A percentile compares a stretch with the other conserved stretches of the same genome.
These are phyloP conservation scores for Megacollybia platyphylla DNA, from an alignment of 1,284 basidiomycete species.

Conservation along the genomic window DNA sequence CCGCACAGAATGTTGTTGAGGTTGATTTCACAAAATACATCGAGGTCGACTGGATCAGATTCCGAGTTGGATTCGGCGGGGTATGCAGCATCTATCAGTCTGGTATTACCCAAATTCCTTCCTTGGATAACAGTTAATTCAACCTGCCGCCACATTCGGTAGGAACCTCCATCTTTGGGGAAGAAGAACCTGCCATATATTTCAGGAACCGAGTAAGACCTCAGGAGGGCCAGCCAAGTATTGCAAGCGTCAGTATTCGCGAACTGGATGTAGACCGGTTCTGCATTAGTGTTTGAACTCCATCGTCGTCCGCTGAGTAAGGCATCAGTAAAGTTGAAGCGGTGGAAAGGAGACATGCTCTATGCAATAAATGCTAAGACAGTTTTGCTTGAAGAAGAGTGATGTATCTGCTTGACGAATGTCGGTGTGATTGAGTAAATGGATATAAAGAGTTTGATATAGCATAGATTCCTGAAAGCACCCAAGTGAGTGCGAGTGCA, in stretches of 20 bases:
- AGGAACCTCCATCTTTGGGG: constrained; percentile 57
- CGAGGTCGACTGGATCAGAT: constrained; percentile 44
- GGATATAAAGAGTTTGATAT: constrained; percentile 60
- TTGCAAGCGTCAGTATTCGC: constrained; percentile 42
- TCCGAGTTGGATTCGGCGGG: constrained; percentile 20
- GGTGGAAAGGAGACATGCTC: constrained; percentile 20
- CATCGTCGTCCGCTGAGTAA: constrained; percentile 43
- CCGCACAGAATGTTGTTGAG: constrained; percentile 54
- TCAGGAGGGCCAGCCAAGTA: constrained; percentile 63
- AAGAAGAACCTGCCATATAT: constrained; percentile 52
- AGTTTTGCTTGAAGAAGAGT: constrained; percentile 58
- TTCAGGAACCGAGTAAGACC: constrained; percentile 67
- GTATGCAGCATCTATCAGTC: constrained; percentile 17
- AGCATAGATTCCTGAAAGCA: constrained; percentile 47
- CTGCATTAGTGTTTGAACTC: constrained; percentile 37
- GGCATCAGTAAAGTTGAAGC: background rate
- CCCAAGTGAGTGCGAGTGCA: constrained; percentile 6
- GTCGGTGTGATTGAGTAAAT: constrained; percentile 61
- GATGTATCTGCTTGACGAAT: constrained; percentile 60
- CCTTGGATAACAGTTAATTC: constrained; percentile 59
- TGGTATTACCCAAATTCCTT: constrained; percentile 47
- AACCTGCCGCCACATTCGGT: constrained; percentile 76
- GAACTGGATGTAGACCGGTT: constrained; percentile 64
- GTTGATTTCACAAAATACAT: constrained; percentile 59
- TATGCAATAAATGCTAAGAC: constrained; percentile 53